Evolutionary conservation across 768 basidiomycete genomes (phyloP).

Genomic region (Mycena olivaceomarginata): DNA sequence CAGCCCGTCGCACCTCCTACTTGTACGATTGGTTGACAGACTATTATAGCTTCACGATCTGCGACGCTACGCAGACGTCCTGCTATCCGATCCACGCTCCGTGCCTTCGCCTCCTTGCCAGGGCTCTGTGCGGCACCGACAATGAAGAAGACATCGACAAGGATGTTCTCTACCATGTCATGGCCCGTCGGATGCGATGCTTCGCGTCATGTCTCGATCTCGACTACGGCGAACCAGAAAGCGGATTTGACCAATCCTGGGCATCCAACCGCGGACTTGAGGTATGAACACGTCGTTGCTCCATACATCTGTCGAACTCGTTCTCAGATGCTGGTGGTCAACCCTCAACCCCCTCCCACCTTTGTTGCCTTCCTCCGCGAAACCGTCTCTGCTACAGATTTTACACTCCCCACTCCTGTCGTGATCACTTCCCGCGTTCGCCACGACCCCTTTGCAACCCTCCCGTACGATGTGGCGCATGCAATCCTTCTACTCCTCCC

Average conservation of each 20-base stretch:
- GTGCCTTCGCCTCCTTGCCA: neutral
- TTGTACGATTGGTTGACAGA: neutral
- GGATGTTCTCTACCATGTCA: constrained; percentile 12
- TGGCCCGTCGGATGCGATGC: neutral
- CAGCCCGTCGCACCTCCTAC: neutral
- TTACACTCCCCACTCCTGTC: constrained; percentile 1
- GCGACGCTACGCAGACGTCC: constrained; percentile 10
- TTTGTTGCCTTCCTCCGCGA: neutral
- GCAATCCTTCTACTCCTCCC: constrained; percentile 11
- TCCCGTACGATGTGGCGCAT: constrained; percentile 16
- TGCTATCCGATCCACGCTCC: constrained; percentile 16
- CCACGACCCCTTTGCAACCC: constrained; percentile 1
- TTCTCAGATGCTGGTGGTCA: constrained; percentile 5
- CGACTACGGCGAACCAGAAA: constrained; percentile 19
- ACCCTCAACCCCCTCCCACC: neutral
- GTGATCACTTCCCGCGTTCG: neutral
- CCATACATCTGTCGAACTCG: neutral
- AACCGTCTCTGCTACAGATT: neutral
- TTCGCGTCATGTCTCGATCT: neutral
- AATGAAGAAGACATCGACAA: constrained; percentile 9
- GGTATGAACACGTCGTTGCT: neutral
- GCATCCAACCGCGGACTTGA: neutral
- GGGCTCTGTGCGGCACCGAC: neutral
- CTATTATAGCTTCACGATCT: neutral
- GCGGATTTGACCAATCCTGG: constrained; percentile 14